Evolutionary conservation across 768 basidiomycete genomes (phyloP).

Genomic region (Strobilomyces confusus): DNA sequence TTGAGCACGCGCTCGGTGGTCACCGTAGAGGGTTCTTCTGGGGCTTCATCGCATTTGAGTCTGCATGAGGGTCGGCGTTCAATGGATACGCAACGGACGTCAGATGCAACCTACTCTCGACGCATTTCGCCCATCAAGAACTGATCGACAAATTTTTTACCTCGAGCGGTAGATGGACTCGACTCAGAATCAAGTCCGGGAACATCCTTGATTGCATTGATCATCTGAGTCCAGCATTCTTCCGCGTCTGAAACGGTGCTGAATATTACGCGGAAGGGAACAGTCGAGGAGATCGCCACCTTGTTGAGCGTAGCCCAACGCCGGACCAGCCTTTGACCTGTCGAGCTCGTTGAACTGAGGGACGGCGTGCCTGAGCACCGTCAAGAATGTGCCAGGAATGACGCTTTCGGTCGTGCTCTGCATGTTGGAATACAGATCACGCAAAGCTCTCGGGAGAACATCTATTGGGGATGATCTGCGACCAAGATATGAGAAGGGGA

Average conservation of each 20-base stretch:
- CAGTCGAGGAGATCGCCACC: conserved; percentile 25
- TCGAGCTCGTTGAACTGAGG: conserved; percentile 88
- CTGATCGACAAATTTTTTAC: conserved; percentile 70
- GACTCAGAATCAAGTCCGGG: conserved; percentile 39
- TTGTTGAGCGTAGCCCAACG: conserved; percentile 77
- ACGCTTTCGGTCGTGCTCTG: conserved; percentile 69
- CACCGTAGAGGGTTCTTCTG: conserved; percentile 67
- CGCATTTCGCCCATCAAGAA: conserved; percentile 77
- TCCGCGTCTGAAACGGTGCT: conserved; percentile 68
- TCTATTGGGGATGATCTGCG: conserved; percentile 35
- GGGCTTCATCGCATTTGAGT: conserved; percentile 75
- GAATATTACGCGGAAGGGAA: background rate
- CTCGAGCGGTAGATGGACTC: conserved; percentile 25
- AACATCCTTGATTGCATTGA: conserved; percentile 69
- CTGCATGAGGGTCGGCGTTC: conserved; percentile 38
- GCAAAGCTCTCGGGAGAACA: conserved; percentile 49
- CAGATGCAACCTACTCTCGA: conserved; percentile 46
- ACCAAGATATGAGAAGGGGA: background rate
- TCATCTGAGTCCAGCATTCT: conserved; percentile 79
- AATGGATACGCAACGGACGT: conserved; percentile 11
- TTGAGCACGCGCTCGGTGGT: conserved; percentile 76
- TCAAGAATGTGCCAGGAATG: conserved; percentile 66
- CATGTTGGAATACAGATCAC: conserved; percentile 73
- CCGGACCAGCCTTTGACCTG: conserved; percentile 38
- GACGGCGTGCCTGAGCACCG: conserved; percentile 65